Base-by-base conservation (phyloP, 176 grass and related monocot species). In the Poa annua region DNA sequence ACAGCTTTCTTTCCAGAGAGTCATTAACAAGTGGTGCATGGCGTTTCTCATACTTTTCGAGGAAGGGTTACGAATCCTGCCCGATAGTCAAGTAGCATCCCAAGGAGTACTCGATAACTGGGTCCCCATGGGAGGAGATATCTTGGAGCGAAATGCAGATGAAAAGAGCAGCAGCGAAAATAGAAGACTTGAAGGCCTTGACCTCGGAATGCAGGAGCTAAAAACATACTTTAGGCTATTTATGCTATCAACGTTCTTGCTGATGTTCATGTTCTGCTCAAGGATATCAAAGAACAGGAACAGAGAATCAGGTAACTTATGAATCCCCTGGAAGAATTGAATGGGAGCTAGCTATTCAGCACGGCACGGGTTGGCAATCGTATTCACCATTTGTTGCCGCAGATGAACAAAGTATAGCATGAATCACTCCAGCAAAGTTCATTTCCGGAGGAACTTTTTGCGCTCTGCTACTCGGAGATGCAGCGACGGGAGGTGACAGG, bases 261-360 rank as follows among this genome's bases (percentile, higher is more conserved):
- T 99, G 47, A 86, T 96, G 91, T 96, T 99, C 85, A 99, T 99
- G 93, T 99, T 99, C 81, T 99, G 96, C 82, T 76, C 93, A 44
- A 89, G 96, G 80, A 99, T 99, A 79, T 87, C 87, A 75, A 99
- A 88, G 84, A 99, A 81, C 86, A 99, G 92, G 71, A 63, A 69
- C 78, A 90, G 88, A 75, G 88, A 97, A 19, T 77, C 89, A 21
- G 79, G 74, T 79, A 86, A 79, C 79, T 17, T 78, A 38, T 86
- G 29, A 86, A 66, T 67, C 44, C 67, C 75, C 68, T 72, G 68
- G 26, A 74, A 67, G 17, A 48, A 66, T 51, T 15, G 8, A 19
- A 57, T 56, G 39, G 39, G 32, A 66, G 52, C 21, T 51, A 0
- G 1, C 26, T 44, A 9, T 63, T 61, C 80, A 36, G 55, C 33